phyloP scores from a whole-genome alignment of 2,329 filamentous ascomycete genomes.

The Camptophora hylomeconis region DNA sequence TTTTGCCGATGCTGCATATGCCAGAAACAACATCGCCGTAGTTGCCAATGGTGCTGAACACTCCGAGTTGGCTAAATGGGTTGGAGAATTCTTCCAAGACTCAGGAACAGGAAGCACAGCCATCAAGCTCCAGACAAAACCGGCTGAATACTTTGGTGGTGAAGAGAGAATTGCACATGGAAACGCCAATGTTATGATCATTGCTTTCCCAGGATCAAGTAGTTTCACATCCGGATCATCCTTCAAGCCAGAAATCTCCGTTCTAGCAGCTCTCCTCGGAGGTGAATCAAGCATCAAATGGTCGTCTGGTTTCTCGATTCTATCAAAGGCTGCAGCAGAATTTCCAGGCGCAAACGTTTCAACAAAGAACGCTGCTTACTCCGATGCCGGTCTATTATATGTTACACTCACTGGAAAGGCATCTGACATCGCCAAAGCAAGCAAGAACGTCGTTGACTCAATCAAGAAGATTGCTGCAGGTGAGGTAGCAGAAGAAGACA shows the following conservation, averaged over 20 bases:
- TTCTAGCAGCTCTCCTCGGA: slow-evolving; percentile 79
- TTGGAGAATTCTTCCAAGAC: slow-evolving; percentile 78
- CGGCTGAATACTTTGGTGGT: slow-evolving; percentile 84
- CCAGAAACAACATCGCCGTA: slow-evolving; percentile 81
- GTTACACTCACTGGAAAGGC: slow-evolving; percentile 69
- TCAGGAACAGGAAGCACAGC: slow-evolving; percentile 41
- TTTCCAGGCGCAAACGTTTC: slow-evolving; percentile 54
- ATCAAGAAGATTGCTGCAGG: slow-evolving; percentile 71
- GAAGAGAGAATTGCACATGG: slow-evolving; percentile 77
- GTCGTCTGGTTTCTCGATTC: slow-evolving; percentile 81
- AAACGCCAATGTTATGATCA: slow-evolving; percentile 67
- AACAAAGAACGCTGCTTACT: slow-evolving; percentile 74
- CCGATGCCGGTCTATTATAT: slow-evolving; percentile 81
- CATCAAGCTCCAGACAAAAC: slow-evolving; percentile 43
- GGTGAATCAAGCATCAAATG: slow-evolving; percentile 90
- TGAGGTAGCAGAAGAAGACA: slow-evolving; percentile 65
- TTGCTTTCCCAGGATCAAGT: slow-evolving; percentile 86
- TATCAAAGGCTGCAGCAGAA: slow-evolving; percentile 63
- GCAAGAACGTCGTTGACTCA: slow-evolving; percentile 63
- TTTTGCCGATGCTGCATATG: slow-evolving; percentile 68
- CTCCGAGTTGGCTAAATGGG: slow-evolving; percentile 71
- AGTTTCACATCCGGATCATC: slow-evolving; percentile 51
- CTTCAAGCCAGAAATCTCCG: slow-evolving; percentile 80
- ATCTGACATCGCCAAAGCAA: slow-evolving; percentile 57
- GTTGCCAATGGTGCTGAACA: slow-evolving; percentile 78